Percentiles rank a stretch among this genome's conserved stretches.
Conservation (phyloP, 345 rosid genomes). For the Geranium brycei region DNA sequence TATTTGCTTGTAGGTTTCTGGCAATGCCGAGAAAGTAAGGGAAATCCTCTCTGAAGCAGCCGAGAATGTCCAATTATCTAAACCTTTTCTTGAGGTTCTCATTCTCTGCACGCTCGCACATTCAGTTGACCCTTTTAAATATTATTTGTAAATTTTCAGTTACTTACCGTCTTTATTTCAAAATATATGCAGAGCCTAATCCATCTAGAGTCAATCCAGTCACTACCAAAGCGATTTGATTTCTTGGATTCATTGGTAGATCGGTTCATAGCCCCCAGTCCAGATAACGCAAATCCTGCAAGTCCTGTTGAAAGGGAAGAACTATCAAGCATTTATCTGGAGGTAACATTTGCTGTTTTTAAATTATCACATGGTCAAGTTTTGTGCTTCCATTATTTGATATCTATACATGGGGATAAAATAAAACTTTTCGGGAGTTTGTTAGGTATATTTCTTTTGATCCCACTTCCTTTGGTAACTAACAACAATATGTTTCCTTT, state of each 20-base stretch:
- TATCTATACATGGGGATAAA: neutral
- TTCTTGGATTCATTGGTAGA: slow-evolving; percentile 60
- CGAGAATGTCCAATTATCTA: slow-evolving; percentile 64
- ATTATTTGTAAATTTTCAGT: neutral
- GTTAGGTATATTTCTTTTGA: too few species aligned
- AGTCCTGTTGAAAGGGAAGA: slow-evolving; percentile 72
- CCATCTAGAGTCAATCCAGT: slow-evolving; percentile 58
- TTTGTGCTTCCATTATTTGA: neutral
- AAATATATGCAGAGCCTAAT: slow-evolving; percentile 39
- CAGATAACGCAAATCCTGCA: slow-evolving; percentile 36
- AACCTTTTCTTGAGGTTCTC: slow-evolving; percentile 61
- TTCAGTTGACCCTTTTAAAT: neutral
- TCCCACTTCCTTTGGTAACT: too few species aligned
- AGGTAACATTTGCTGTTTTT: slow-evolving; percentile 33
- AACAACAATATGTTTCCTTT: too few species aligned
- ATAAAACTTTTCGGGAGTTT: too few species aligned
- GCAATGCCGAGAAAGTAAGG: slow-evolving; percentile 66
- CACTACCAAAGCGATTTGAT: slow-evolving; percentile 58
- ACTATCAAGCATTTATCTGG: slow-evolving; percentile 65
- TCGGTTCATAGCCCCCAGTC: slow-evolving; percentile 44
- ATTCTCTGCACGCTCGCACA: neutral
- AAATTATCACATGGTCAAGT: neutral
- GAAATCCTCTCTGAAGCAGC: slow-evolving; percentile 58
- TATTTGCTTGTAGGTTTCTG: slow-evolving; percentile 35
- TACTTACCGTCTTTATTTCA: neutral